Evolutionary conservation across 352 stramenopile species (phyloP).

Genomic region (Pythium oligandrum): DNA sequence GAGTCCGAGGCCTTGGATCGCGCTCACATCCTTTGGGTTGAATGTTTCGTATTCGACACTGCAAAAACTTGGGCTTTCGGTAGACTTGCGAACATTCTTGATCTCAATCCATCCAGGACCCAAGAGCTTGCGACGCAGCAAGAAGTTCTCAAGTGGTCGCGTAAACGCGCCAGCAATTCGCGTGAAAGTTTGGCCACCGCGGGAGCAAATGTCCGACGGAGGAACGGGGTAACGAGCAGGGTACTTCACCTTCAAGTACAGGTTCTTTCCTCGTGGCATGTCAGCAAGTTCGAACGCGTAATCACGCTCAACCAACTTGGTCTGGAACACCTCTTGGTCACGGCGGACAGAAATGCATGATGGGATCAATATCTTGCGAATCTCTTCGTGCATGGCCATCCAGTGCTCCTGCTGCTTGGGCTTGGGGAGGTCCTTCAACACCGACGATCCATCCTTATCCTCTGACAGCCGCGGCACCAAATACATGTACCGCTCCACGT

Average conservation of each 20-base stretch:
- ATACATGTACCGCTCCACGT: slow-evolving; percentile 95
- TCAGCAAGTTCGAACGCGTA: slow-evolving; percentile 97
- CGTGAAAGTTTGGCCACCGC: slow-evolving; percentile 89
- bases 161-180: slow-evolving; percentile 95
- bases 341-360: slow-evolving; percentile 67
- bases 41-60: slow-evolving; percentile 92
- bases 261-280: slow-evolving; percentile 92
- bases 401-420: slow-evolving; percentile 85
- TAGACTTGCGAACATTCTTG: slow-evolving; percentile 73
- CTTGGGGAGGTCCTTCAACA: slow-evolving; percentile 89
- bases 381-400: slow-evolving; percentile 88
- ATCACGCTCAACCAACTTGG: slow-evolving; percentile 93
- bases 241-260: slow-evolving; percentile 99
- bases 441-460: slow-evolving; percentile 22
- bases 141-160: slow-evolving; percentile 95
- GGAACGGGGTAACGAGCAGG: slow-evolving; percentile 89
- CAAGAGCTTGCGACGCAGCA: slow-evolving; percentile 96
- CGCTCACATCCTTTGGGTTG: slow-evolving; percentile 87
- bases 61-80: slow-evolving; percentile 87
- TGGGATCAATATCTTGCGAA: slow-evolving; percentile 87
- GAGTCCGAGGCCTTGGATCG: slow-evolving; percentile 60
- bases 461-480: slow-evolving; percentile 52
- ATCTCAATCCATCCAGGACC: slow-evolving; percentile 98
- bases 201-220: slow-evolving; percentile 70
- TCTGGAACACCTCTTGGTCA: slow-evolving; percentile 87